Evolutionary conservation across 345 rosid genomes (phyloP).

Genomic region (Hevea brasiliensis): DNA sequence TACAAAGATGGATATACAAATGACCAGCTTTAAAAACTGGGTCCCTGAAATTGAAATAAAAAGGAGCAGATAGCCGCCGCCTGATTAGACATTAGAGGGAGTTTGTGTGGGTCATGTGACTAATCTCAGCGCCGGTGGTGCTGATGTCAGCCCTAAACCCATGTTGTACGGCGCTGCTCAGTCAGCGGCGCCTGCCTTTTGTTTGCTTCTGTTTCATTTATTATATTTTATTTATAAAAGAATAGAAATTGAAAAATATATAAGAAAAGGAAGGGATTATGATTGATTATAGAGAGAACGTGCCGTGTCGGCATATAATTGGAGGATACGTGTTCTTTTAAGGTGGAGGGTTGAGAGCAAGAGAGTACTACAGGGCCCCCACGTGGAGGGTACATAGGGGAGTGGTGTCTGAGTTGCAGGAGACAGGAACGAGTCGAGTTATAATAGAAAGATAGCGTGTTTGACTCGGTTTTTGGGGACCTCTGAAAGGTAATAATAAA

Average conservation of each 20-base stretch:
- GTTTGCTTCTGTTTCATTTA: background rate
- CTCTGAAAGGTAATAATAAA: background rate
- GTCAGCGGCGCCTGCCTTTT: slow-evolving; percentile 26
- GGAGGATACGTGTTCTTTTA: slow-evolving; percentile 1
- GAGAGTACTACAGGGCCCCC: slow-evolving; percentile 11
- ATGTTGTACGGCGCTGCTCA: slow-evolving; percentile 14
- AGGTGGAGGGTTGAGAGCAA: background rate
- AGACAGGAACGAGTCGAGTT: slow-evolving; percentile 33
- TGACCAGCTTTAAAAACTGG: background rate
- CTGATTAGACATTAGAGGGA: slow-evolving; percentile 20
- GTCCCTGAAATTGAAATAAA: background rate
- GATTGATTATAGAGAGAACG: background rate
- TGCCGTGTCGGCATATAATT: slow-evolving; percentile 18
- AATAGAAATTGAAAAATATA: background rate
- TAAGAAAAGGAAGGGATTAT: background rate
- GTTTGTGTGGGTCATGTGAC: background rate
- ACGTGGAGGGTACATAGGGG: slow-evolving; percentile 28
- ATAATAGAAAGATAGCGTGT: slow-evolving; percentile 13
- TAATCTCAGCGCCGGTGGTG: background rate
- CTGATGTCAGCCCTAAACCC: slow-evolving; percentile 23
- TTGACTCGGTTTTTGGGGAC: slow-evolving; percentile 19
- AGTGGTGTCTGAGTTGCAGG: slow-evolving; percentile 33
- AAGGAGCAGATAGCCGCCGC: slow-evolving; percentile 23
- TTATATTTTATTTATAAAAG: too few relatives aligned
- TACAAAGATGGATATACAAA: background rate